Evolutionary conservation across 768 basidiomycete genomes (phyloP), one percentile per base, ranked within the genome.

Genomic region (Naematelia aurantialba): DNA sequence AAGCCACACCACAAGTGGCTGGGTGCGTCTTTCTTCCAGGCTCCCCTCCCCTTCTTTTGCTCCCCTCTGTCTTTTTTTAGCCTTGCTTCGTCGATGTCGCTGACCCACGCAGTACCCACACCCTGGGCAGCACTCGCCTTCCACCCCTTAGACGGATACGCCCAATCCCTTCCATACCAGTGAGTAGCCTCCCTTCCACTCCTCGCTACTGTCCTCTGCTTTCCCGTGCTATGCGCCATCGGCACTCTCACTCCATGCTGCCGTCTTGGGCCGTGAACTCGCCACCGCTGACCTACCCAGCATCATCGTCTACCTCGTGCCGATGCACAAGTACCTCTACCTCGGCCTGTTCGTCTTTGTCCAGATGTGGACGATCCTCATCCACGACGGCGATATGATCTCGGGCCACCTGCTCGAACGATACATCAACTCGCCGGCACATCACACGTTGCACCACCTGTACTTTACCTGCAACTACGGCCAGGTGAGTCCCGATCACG

Each of bases 1-100:
- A 99, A 99, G 78, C 92, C 94, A 1, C 96, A 99, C 76, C 96
- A 99, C 83, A 93, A 89, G 78, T 99, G 96, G 96, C 81, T 98
- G 63, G 85, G 92, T 94, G 76, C 56, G 91, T 29, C 17, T 19
- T 22, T 34, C 30, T 21, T 12, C 46, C 52, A n/a, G 12, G 25
- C 10, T 34, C 34, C 24, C 19, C n/a, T 47, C 46, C 21, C 46
- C 21, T 5, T 19, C n/a, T 21, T 21, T 47, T 19, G 10, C 46
- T 47, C 11, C 25, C 46, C n/a, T 47, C 25, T 47, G 8, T 47
- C 46, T 47, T 21, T 47, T 47, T 47, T 21, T 19, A 19, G 8
- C 17, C 34, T 39, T 39, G 8, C n/a, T 19, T 25, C 47, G 24
- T 45, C 60, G 30, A 27, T 19, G 44, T 59, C 19, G 34, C 25